These are phyloP conservation scores for Draba incana DNA, from an alignment of 345 rosid genomes.

Conservation along the genomic window DNA sequence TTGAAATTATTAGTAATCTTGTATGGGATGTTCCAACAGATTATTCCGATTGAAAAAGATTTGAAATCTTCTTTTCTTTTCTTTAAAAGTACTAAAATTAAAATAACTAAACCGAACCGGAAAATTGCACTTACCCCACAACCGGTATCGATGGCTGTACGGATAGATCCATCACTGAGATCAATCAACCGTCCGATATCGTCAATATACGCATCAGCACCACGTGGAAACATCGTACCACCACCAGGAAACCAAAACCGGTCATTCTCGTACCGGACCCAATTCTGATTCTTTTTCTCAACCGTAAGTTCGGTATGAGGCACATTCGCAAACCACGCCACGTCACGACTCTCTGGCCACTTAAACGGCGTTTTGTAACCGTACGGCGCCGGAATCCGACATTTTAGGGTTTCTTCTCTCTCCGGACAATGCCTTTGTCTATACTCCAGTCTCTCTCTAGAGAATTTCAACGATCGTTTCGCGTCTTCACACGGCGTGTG, in stretches of 20 bases:
- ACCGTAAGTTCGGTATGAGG: slow-evolving; percentile 87
- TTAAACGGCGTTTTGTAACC: slow-evolving; percentile 75
- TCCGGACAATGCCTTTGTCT: slow-evolving; percentile 73
- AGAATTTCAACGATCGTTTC: slow-evolving; percentile 60
- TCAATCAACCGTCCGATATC: slow-evolving; percentile 77
- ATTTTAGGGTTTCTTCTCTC: slow-evolving; percentile 51
- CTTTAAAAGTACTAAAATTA: neutral
- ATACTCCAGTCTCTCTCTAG: slow-evolving; percentile 58
- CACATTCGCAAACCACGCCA: slow-evolving; percentile 85
- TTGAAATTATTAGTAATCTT: neutral
- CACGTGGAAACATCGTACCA: slow-evolving; percentile 93
- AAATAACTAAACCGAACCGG: slow-evolving; percentile 15
- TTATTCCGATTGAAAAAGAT: slow-evolving; percentile 20
- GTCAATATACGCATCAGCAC: slow-evolving; percentile 84
- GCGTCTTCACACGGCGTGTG: slow-evolving; percentile 82
- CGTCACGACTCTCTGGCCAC: slow-evolving; percentile 92
- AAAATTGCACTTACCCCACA: slow-evolving; percentile 76
- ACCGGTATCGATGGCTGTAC: slow-evolving; percentile 96
- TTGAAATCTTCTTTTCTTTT: slow-evolving; percentile 10
- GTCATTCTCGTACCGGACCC: slow-evolving; percentile 72
- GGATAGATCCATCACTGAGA: slow-evolving; percentile 76
- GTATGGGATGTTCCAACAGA: slow-evolving; percentile 14
- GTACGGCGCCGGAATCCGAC: slow-evolving; percentile 78
- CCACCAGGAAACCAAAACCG: slow-evolving; percentile 90
- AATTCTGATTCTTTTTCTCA: slow-evolving; percentile 90